These are phyloP conservation scores for Phytophthora sojae DNA, from an alignment of 352 stramenopile species.

Conservation along the genomic window DNA sequence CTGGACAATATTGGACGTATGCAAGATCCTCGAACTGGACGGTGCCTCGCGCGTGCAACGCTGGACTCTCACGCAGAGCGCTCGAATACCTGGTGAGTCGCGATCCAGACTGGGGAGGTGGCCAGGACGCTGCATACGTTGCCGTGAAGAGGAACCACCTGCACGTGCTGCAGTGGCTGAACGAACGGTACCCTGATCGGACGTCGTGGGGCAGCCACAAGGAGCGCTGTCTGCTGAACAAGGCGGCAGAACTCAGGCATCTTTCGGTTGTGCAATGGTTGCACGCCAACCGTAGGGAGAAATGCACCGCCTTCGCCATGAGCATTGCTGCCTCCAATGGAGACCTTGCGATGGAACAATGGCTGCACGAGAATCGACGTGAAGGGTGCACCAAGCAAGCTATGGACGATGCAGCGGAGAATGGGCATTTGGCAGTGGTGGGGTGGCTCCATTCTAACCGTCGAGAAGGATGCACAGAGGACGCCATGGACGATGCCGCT, in stretches of 20 bases:
- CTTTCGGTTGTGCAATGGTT: conserved; percentile 24
- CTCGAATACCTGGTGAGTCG: conserved; percentile 21
- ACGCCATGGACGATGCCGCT: conserved; percentile 30
- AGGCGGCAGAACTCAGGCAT: conserved; percentile 11
- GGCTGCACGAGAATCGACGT: conserved; percentile 16
- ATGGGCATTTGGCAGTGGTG: conserved; percentile 24
- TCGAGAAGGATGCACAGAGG: conserved; percentile 22
- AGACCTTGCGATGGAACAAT: conserved; percentile 17
- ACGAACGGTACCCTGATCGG: conserved; percentile 21
- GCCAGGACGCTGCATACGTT: conserved; percentile 11
- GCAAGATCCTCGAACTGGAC: conserved; percentile 11
- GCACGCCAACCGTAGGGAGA: conserved; percentile 18
- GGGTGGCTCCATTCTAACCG: conserved; percentile 27
- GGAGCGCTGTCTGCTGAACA: conserved; percentile 19
- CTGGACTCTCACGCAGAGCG: conserved; percentile 10
- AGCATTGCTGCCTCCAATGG: conserved; percentile 17
- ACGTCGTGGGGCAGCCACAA: conserved; percentile 20
- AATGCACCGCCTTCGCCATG: conserved; percentile 23
- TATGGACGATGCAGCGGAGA: conserved; percentile 25
- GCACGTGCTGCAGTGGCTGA: conserved; percentile 30
- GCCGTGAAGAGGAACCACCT: conserved; percentile 21
- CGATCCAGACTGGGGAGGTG: conserved; percentile 20
- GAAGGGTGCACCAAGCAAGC: conserved; percentile 24
- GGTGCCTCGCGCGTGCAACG: conserved; percentile 11
- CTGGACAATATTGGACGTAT: too few species aligned